Evolutionary conservation across 129 eudicot species (phyloP), one percentile per base, ranked within the genome.

Genomic region (Deinandra increscens): DNA sequence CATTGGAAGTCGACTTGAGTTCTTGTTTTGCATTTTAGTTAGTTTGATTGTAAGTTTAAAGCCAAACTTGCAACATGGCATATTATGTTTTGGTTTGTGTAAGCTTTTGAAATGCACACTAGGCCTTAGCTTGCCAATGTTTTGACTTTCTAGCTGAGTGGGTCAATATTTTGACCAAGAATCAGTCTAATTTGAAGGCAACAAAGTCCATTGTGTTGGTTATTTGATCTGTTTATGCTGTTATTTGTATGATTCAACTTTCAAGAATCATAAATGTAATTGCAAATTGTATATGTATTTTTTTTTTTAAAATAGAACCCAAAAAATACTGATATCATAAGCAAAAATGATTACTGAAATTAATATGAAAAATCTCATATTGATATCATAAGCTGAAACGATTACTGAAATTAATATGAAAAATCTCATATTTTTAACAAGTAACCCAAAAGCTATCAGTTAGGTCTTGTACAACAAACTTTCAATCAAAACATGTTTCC

Each of bases 381-480:
- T n/a, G n/a, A 55, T 53, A 55, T 22, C 36, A 55, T 4, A 55
- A 55, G 62, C 39, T 13, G 11, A 31, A 58, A 58, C 29, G 39
- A 58, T 58, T 29, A 29, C 39, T 13, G 4, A 31, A 58, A 3
- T 58, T 19, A 6, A 58, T 58, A 12, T 11, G 39, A 31, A 29
- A 58, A 31, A 58, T 56, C 10, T 58, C 64, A 58, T 58, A 6
- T 58, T 58, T 58, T 41, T 58, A 58, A 58, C 39, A 58, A 26
- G 12, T 31, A 58, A 29, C 20, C 41, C 41, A 58, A 58, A 46
- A 39, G 12, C 45, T 60, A 48, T 60, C 58, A 31, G 17, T 37
- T 60, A 48, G 45, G 66, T 75, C 73, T 75, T 66, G 73, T 55
- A 60, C 80, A 69, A 76, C 70, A 76, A 68, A 68, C 26, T 60